Percentiles rank a stretch among this genome's conserved stretches.
phyloP scores from a whole-genome alignment of 306 rosid genomes.

The Gastrolobium villosum region DNA sequence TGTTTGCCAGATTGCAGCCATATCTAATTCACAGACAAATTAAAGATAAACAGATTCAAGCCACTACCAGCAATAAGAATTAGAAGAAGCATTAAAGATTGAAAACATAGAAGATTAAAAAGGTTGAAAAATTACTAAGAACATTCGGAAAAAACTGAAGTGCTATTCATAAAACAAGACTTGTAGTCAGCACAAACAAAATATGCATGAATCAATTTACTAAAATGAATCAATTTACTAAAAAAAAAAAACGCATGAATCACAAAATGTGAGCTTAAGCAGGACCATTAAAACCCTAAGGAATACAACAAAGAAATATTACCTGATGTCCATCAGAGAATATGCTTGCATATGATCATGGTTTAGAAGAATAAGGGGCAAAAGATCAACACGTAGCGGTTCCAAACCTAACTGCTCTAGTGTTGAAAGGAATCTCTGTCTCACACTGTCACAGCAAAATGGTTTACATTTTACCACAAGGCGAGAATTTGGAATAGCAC shows the following conservation, averaged over 20 bases:
- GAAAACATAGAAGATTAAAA: neutral
- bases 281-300: conserved; percentile 20
- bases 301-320: conserved; percentile 43
- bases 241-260: neutral
- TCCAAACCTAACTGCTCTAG: conserved; percentile 94
- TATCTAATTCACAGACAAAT: neutral
- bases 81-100: too few species aligned
- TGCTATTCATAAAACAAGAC: neutral
- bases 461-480: conserved; percentile 99
- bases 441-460: conserved; percentile 96
- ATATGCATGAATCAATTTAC: neutral
- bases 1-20: neutral
- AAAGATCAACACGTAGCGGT: conserved; percentile 94
- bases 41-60: neutral
- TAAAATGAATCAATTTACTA: neutral
- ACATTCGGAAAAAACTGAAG: conserved; percentile 1
- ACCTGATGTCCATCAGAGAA: conserved; percentile 99
- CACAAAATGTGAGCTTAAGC: neutral
- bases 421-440: conserved; percentile 85
- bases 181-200: conserved; percentile 2
- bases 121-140: neutral
- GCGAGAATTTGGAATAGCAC: conserved; percentile 94
- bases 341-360: conserved; percentile 99
- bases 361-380: conserved; percentile 94
- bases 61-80: too few species aligned